Evolutionary conservation across 257 asterid species (phyloP).

Genomic region (Petunia secreta): DNA sequence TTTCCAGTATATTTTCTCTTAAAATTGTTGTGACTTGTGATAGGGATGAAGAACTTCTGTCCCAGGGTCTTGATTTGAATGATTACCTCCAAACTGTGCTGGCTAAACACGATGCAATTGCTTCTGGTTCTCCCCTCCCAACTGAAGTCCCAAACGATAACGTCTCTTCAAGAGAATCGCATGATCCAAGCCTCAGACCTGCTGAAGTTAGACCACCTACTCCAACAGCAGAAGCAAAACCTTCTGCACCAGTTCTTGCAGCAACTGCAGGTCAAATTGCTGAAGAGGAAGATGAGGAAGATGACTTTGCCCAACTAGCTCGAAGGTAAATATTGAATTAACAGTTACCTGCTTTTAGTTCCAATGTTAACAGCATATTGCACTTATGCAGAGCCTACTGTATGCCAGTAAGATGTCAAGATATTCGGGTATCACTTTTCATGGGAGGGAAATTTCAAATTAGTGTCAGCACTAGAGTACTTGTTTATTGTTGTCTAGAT

Average conservation of each 20-base stretch:
- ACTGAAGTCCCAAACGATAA: constrained; percentile 33
- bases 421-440: constrained; percentile 4
- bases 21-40: background rate
- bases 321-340: constrained; percentile 59
- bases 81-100: constrained; percentile 72
- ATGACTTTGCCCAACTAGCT: constrained; percentile 91
- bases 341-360: background rate
- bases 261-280: constrained; percentile 37
- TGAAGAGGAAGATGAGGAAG: constrained; percentile 92
- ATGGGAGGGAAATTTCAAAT: background rate
- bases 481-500: background rate
- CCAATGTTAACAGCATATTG: background rate
- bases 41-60: constrained; percentile 90
- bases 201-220: constrained; percentile 27
- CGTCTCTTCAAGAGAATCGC: constrained; percentile 38
- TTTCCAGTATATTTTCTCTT: constrained; percentile 20
- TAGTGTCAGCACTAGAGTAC: background rate
- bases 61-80: constrained; percentile 85
- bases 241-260: constrained; percentile 47
- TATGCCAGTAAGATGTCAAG: background rate
- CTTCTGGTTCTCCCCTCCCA: constrained; percentile 77
- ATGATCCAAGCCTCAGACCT: constrained; percentile 35
- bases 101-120: constrained; percentile 77
- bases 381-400: background rate
- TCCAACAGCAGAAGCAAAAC: constrained; percentile 31